phyloP scores from a whole-genome alignment of 768 basidiomycete species.

The Tylopilus sp. region DNA sequence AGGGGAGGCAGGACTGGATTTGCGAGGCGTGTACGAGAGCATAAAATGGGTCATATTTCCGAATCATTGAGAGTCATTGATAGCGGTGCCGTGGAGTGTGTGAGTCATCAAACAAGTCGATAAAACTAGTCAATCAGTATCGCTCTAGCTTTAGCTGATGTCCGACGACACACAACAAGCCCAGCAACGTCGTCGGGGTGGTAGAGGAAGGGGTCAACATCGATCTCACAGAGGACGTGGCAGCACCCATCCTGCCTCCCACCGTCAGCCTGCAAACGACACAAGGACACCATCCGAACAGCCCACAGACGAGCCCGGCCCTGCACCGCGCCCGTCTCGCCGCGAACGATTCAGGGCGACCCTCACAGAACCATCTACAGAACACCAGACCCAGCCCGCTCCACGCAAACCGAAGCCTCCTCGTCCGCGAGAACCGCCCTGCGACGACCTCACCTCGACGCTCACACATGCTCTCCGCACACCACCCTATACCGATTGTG shows the following conservation, averaged over 20 bases:
- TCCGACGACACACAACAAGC: not conserved
- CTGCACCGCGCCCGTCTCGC: constrained; percentile 24
- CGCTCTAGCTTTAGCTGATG: too few species aligned
- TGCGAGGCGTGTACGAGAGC: constrained; percentile 39
- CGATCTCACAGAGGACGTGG: not conserved
- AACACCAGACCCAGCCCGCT: not conserved
- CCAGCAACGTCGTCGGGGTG: not conserved
- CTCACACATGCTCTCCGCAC: constrained; percentile 64
- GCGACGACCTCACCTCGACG: constrained; percentile 71
- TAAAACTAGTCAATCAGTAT: too few species aligned
- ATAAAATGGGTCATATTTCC: constrained; percentile 50
- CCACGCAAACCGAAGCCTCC: constrained; percentile 4
- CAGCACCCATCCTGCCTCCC: not conserved
- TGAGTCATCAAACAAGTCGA: constrained; percentile 3
- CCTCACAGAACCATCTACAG: constrained; percentile 26
- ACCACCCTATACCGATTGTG: constrained; percentile 73
- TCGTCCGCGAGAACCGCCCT: constrained; percentile 11
- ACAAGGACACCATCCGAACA: not conserved
- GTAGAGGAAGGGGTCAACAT: constrained; percentile 6
- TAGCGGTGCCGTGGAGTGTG: not conserved
- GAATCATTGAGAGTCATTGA: constrained; percentile 32
- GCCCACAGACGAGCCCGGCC: not conserved
- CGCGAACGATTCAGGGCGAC: constrained; percentile 35
- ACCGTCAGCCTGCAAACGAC: not conserved
- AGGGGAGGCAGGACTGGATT: constrained; percentile 14